Base-by-base conservation (phyloP, 1,284 basidiomycete species). In the Cutaneotrichosporon arboriforme region DNA sequence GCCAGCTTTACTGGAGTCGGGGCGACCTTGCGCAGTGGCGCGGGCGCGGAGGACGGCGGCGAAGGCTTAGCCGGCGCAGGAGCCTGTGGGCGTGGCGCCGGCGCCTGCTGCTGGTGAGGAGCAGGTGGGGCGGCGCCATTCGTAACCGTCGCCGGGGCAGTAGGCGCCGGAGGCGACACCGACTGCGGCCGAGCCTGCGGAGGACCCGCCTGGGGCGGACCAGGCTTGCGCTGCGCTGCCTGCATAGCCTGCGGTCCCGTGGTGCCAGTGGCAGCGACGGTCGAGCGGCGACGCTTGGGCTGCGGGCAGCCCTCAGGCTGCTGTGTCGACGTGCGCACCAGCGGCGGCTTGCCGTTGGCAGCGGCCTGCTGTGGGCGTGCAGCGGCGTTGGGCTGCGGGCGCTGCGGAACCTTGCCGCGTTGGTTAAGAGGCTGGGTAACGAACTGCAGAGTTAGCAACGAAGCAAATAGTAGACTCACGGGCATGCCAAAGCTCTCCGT, bases 271-370 rank as follows among this genome's bases (percentile, higher is more conserved):
- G 37, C 49, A 9, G 35, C 65, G 15, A 69, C 65, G 13, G 66
- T 69, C 20, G 68, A 64, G 34, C 70, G 57, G 31, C 71, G 59
- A 13, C 71, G 58, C 55, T 73, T 73, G 10, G 71, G 64, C 40
- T 67, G 62, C 12, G 69, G 69, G 39, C 63, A 66, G 0, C 64
- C 67, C 3, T 72, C 71, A 5, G 65, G 68, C n/a, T 60, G 62
- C 13, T 61, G 56, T 9, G 60, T 63, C 1, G 69, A 65, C 4
- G 56, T 46, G 37, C 71, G 60, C 14, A 72, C 63, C 1, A 73
- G 55, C 4, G 69, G 62, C 4, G 61, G 63, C 52, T 70, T 70
- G 51, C 49, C 17, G 38, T 40, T 38, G 41, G 31, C 34, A n/a
- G n/a, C 33, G 22, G 40, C 34, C 15, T 21, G 42, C 52, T 22